A percentile compares a stretch with the other conserved stretches of the same genome.
Evolutionary conservation across 805 yeast species (phyloP).

Genomic region (Aciculoconidium aculeatum): DNA sequence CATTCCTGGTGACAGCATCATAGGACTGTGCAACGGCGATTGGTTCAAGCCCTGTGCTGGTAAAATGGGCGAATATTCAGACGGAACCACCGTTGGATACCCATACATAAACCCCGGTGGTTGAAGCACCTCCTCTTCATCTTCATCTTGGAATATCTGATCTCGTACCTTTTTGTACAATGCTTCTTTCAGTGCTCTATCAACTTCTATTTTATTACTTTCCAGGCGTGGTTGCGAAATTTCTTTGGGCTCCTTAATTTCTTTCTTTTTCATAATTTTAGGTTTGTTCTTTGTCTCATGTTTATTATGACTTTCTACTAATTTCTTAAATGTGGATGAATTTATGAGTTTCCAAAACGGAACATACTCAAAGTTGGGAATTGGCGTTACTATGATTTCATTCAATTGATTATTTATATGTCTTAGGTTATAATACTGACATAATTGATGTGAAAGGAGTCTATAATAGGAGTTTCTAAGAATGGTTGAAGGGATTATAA

Average conservation of each 20-base stretch:
- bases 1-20: too few relatives aligned
- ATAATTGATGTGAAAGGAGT: slow-evolving; percentile 61
- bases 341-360: too few relatives aligned
- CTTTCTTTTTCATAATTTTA: slow-evolving; percentile 2
- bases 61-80: too few relatives aligned
- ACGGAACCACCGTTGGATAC: too few relatives aligned
- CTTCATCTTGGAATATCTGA: slow-evolving; percentile 25
- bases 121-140: slow-evolving; percentile 14
- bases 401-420: slow-evolving; percentile 33
- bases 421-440: slow-evolving; percentile 58
- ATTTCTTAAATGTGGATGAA: too few relatives aligned
- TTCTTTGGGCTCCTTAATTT: slow-evolving; percentile 6
- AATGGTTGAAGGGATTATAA: slow-evolving; percentile 12
- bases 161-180: slow-evolving; percentile 36
- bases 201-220: slow-evolving; percentile 26
- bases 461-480: slow-evolving; percentile 68
- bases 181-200: slow-evolving; percentile 37
- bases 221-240: slow-evolving; percentile 8
- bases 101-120: slow-evolving; percentile 5
- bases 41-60: too few relatives aligned
- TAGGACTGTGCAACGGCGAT: too few relatives aligned
- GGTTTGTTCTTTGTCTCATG: too few relatives aligned
- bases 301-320: too few relatives aligned
- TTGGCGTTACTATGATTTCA: slow-evolving; percentile 18
- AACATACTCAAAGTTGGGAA: slow-evolving; percentile 12